Evolutionary conservation across 1,139 yeast genomes (phyloP).

Genomic region (Entelexis sorbosivorans): DNA sequence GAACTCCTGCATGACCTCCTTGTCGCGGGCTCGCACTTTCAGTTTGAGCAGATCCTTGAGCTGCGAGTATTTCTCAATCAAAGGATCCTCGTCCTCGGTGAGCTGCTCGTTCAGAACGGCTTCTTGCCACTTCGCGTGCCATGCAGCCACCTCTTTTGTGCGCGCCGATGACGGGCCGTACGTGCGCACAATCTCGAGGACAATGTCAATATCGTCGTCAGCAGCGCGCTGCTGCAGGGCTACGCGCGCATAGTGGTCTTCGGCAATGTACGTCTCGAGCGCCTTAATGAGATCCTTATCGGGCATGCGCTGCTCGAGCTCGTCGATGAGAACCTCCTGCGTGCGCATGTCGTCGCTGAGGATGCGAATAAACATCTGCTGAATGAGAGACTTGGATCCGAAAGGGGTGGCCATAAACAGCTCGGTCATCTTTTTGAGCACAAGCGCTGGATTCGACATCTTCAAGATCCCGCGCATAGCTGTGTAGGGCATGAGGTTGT

Average conservation of each 20-base stretch:
- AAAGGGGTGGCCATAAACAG: constrained; percentile 69
- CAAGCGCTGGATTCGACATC: constrained; percentile 76
- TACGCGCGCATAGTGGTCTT: constrained; percentile 22
- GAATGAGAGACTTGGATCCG: constrained; percentile 58
- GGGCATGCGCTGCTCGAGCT: constrained; percentile 36
- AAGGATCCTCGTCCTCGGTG: constrained; percentile 24
- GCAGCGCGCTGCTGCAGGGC: constrained; percentile 23
- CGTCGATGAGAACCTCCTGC: constrained; percentile 46
- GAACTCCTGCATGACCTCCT: constrained; percentile 56
- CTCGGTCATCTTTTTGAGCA: constrained; percentile 67
- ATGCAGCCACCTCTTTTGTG: constrained; percentile 25
- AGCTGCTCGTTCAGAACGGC: constrained; percentile 26
- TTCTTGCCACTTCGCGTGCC: constrained; percentile 35
- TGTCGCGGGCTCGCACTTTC: constrained; percentile 60
- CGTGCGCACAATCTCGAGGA: constrained; percentile 25
- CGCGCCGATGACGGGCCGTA: constrained; percentile 10
- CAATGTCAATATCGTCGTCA: constrained; percentile 24
- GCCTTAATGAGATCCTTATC: constrained; percentile 23
- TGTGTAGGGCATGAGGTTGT: constrained; percentile 63
- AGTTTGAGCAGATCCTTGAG: constrained; percentile 54
- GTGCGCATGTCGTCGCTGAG: constrained; percentile 68
- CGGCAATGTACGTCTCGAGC: constrained; percentile 18
- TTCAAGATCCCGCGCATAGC: constrained; percentile 62
- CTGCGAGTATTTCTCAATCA: constrained; percentile 36
- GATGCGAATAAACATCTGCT: constrained; percentile 59